Percentiles rank a stretch among this genome's conserved stretches.
phyloP scores from a whole-genome alignment of 768 basidiomycete genomes.

The Hebeloma cylindrosporum region DNA sequence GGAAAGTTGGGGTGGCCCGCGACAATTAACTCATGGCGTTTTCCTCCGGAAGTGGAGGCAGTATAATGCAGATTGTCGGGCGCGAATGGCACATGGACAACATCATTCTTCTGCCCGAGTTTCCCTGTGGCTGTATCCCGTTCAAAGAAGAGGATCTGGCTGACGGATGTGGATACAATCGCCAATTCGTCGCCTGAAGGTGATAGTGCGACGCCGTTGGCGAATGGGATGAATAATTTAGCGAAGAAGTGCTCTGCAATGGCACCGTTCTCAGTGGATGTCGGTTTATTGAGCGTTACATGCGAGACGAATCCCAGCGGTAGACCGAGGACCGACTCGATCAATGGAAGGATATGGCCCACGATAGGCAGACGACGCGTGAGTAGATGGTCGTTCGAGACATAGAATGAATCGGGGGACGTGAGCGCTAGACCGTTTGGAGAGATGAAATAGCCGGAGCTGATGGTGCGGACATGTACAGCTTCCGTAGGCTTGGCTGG shows the following conservation, averaged over 20 bases:
- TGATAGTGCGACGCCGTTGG: slow-evolving; percentile 69
- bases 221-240: slow-evolving; percentile 55
- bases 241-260: slow-evolving; percentile 40
- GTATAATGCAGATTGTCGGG: slow-evolving; percentile 63
- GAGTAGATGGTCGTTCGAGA: slow-evolving; percentile 71
- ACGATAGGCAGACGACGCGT: slow-evolving; percentile 59
- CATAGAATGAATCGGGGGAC: slow-evolving; percentile 66
- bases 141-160: slow-evolving; percentile 50
- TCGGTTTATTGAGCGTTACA: slow-evolving; percentile 39
- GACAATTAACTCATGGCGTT: slow-evolving; percentile 44
- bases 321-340: slow-evolving; percentile 56
- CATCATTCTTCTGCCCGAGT: slow-evolving; percentile 36
- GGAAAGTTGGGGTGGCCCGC: slow-evolving; percentile 69
- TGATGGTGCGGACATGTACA: slow-evolving; percentile 58
- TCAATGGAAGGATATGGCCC: slow-evolving; percentile 49
- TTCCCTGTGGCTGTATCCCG: slow-evolving; percentile 45
- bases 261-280: slow-evolving; percentile 16
- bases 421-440: slow-evolving; percentile 70
- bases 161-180: slow-evolving; percentile 52
- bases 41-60: slow-evolving; percentile 30
- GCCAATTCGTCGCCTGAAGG: slow-evolving; percentile 50
- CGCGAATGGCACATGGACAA: slow-evolving; percentile 53
- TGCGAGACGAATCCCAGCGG: slow-evolving; percentile 63
- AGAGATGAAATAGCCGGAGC: slow-evolving; percentile 56
- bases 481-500: slow-evolving; percentile 45